Conservation (phyloP, 2,329 filamentous ascomycete genomes). For the Claviceps maximensis region DNA sequence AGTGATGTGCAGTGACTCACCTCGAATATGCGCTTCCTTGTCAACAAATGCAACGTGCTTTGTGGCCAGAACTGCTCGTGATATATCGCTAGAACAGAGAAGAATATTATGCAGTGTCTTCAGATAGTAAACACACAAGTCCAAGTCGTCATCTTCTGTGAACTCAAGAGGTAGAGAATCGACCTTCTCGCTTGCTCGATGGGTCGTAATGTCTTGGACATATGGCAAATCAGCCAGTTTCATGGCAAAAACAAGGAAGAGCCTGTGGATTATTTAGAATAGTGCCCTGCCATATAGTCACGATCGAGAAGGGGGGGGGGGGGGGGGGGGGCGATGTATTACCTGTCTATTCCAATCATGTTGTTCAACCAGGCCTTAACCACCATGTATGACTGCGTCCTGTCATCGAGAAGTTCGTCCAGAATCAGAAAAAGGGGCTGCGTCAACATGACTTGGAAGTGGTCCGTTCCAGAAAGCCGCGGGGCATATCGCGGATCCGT, state of each 20-base stretch:
- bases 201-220: conserved; percentile 17
- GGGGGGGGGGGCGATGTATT: conserved; percentile 14
- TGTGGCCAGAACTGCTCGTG: conserved; percentile 58
- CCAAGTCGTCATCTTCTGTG: conserved; percentile 52
- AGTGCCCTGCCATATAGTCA: not conserved
- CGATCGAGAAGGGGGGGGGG: not conserved
- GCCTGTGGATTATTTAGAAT: conserved; percentile 22
- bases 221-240: conserved; percentile 45
- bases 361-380: conserved; percentile 69
- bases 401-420: conserved; percentile 61
- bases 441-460: conserved; percentile 62
- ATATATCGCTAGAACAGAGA: conserved; percentile 48
- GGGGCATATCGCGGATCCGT: conserved; percentile 20
- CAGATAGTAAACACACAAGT: conserved; percentile 67
- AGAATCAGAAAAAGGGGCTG: conserved; percentile 71
- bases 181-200: conserved; percentile 8
- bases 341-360: conserved; percentile 51
- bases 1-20: conserved; percentile 28
- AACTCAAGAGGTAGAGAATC: conserved; percentile 15
- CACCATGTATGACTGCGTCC: conserved; percentile 61
- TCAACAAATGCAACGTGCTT: conserved; percentile 28
- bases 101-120: conserved; percentile 62
- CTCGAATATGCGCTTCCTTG: conserved; percentile 23
- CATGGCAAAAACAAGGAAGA: conserved; percentile 47
- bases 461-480: conserved; percentile 41